These are phyloP conservation scores for Coriolopsis trogii DNA, from an alignment of 1,284 basidiomycete species.

Conservation along the genomic window DNA sequence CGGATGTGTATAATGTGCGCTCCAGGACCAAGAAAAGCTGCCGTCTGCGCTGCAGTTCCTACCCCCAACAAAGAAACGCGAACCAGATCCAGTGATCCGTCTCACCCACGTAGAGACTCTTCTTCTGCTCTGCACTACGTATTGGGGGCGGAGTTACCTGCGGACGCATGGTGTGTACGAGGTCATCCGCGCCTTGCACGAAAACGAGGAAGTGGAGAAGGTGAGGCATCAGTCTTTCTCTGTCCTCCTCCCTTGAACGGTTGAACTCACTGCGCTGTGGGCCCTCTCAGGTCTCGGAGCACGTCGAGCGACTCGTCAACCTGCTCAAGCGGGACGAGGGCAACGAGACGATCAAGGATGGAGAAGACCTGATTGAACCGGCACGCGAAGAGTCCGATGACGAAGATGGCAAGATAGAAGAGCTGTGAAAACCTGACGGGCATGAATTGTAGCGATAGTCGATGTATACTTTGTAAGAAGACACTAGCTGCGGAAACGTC, in stretches of 20 bases:
- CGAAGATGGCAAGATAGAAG: constrained; percentile 54
- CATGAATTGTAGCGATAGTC: too few species aligned
- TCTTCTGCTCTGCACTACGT: constrained; percentile 86
- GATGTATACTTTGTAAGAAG: too few species aligned
- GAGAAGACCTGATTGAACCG: constrained; percentile 17
- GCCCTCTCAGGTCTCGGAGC: constrained; percentile 48
- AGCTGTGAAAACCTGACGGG: too few species aligned
- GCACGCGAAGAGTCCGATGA: constrained; percentile 39
- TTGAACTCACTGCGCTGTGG: too few species aligned
- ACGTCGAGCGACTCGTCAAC: constrained; percentile 73
- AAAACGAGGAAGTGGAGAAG: constrained; percentile 80
- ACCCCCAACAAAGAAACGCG: constrained; percentile 82
- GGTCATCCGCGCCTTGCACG: constrained; percentile 82
- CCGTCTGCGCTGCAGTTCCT: constrained; percentile 89
- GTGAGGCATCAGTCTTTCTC: constrained; percentile 42
- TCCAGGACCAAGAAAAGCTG: constrained; percentile 92
- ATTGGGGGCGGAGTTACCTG: constrained; percentile 84
- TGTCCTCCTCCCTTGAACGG: constrained; percentile 19
- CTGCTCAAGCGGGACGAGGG: constrained; percentile 76
- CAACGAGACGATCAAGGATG: constrained; percentile 45
- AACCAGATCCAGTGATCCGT: constrained; percentile 80
- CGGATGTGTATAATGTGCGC: too few species aligned
- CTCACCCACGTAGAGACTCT: constrained; percentile 90
- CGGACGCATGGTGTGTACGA: constrained; percentile 87
- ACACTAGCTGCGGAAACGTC: too few species aligned